These are phyloP conservation scores for Silene coronaria DNA, from an alignment of 179 eudicot genomes.

Conservation along the genomic window DNA sequence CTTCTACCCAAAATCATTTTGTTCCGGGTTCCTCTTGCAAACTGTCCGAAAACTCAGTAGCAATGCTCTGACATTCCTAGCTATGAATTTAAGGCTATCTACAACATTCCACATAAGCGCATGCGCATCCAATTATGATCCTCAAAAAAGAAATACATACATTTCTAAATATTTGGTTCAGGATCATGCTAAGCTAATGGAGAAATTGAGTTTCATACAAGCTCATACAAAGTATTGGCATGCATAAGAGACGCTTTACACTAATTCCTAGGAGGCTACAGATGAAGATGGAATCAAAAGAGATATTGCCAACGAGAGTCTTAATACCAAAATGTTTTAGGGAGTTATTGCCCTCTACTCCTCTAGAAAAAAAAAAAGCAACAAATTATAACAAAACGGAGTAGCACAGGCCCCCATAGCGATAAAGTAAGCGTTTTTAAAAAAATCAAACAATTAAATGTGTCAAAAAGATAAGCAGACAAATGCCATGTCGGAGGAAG, in stretches of 20 bases:
- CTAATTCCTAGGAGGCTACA: neutral
- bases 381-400: no score
- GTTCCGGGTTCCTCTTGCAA: neutral
- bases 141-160: neutral
- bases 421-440: no score
- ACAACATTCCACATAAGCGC: neutral
- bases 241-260: neutral
- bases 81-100: conserved; percentile 2
- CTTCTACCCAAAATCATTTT: neutral
- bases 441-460: no score
- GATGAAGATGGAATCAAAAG: neutral
- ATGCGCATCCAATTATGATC: neutral
- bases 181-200: neutral
- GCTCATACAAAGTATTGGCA: neutral
- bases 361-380: neutral
- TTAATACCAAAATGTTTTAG: no score
- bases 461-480: no score
- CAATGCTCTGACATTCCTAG: neutral
- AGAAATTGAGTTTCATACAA: neutral
- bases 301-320: no score
- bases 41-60: neutral
- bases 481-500: no score
- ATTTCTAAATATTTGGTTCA: neutral
- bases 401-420: no score
- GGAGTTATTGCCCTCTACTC: no score